Evolutionary conservation across 768 basidiomycete genomes (phyloP).

Genomic region (Hydnomerulius pinastri): DNA sequence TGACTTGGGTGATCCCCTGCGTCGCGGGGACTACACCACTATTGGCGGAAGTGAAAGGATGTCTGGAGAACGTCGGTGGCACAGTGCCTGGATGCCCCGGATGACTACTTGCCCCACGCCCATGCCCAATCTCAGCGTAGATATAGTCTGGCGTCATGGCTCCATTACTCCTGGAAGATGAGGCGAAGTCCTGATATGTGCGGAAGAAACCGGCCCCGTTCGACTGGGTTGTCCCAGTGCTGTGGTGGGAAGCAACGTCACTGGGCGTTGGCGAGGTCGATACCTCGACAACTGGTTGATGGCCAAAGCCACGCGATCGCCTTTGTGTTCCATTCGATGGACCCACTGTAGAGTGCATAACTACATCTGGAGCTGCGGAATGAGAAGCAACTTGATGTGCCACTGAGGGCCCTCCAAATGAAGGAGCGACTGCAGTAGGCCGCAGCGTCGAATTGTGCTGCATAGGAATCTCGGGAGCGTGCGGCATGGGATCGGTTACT

Average conservation of each 20-base stretch:
- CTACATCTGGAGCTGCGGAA: conserved; percentile 21
- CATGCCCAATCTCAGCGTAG: conserved; percentile 78
- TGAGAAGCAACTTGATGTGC: conserved; percentile 5
- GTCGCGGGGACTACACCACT: conserved; percentile 18
- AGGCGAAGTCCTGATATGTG: conserved; percentile 49
- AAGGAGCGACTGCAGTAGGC: conserved; percentile 15
- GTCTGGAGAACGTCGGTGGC: conserved; percentile 20
- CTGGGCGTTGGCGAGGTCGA: conserved; percentile 61
- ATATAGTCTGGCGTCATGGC: conserved; percentile 72
- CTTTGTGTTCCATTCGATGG: conserved; percentile 41
- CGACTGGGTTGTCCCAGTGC: conserved; percentile 52
- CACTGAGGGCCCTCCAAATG: conserved; percentile 8
- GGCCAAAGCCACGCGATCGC: conserved; percentile 45
- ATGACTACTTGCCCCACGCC: conserved; percentile 47
- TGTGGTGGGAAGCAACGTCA: conserved; percentile 59
- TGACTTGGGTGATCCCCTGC: conserved; percentile 36
- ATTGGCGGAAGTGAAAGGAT: conserved; percentile 23
- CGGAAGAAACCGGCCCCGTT: conserved; percentile 64
- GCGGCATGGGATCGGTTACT: conserved; percentile 11
- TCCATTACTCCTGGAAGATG: conserved; percentile 49
- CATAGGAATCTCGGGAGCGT: conserved; percentile 29
- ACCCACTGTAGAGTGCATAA: conserved; percentile 36
- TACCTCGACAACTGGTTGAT: conserved; percentile 62
- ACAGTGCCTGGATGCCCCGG: conserved; percentile 18
- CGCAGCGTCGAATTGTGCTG: conserved; percentile 30